These are phyloP conservation scores for Marchantia polymorpha DNA, from an alignment of 225 moss, liverwort and hornwort species.

Conservation along the genomic window DNA sequence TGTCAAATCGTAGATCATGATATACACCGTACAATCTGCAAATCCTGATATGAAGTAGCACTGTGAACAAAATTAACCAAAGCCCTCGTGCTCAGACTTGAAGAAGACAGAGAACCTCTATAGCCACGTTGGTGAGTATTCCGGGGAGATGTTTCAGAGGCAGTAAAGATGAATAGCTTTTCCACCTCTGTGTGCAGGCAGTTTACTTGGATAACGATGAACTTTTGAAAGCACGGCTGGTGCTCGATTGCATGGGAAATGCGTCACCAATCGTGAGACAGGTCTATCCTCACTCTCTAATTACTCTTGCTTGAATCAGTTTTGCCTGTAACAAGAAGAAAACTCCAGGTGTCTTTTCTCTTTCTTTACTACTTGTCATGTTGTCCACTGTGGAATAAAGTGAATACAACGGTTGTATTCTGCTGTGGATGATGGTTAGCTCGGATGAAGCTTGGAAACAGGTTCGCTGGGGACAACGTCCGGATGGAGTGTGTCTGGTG, in stretches of 20 bases:
- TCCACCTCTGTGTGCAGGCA: constrained; percentile 41
- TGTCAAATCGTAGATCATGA: too few relatives aligned
- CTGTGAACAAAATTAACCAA: background rate
- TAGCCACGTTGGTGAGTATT: background rate
- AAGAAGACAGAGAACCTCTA: too few relatives aligned
- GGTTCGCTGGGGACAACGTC: constrained; percentile 89
- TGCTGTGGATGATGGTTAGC: constrained; percentile 12
- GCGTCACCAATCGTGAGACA: constrained; percentile 89
- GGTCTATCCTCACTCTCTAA: constrained; percentile 22
- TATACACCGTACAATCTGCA: background rate
- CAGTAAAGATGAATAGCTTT: background rate
- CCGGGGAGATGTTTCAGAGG: background rate
- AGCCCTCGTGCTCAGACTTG: background rate
- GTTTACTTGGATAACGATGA: constrained; percentile 62
- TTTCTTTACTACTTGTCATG: background rate
- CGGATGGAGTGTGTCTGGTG: constrained; percentile 91
- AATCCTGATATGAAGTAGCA: background rate
- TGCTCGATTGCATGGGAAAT: constrained; percentile 94
- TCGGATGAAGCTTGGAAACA: constrained; percentile 29
- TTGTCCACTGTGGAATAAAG: background rate
- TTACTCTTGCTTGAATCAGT: background rate
- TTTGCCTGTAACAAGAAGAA: background rate
- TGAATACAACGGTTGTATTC: background rate
- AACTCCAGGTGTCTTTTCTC: background rate
- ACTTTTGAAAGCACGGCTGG: constrained; percentile 59